Conservation (phyloP, 768 basidiomycete species). For the Mycena crocata region DNA sequence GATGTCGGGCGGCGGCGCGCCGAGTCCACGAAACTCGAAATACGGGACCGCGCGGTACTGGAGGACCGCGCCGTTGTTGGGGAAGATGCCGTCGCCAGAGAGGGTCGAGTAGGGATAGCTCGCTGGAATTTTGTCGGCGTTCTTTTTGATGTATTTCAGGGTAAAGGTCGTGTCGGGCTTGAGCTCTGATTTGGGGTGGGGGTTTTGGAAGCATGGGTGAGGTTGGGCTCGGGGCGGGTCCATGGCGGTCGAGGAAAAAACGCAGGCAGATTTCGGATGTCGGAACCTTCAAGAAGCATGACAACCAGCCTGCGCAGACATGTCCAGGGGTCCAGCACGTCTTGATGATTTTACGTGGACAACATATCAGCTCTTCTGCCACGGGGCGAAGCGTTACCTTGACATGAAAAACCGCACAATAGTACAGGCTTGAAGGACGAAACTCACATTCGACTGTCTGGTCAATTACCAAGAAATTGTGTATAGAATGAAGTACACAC, state of each 20-base stretch:
- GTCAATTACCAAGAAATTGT: no score
- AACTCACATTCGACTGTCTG: no score
- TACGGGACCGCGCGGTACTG: slow-evolving; percentile 6
- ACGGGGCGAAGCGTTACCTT: no score
- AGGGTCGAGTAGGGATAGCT: slow-evolving; percentile 11
- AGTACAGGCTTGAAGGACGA: no score
- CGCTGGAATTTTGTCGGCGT: neutral
- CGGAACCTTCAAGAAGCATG: neutral
- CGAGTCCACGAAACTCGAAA: slow-evolving; percentile 17
- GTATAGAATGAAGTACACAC: no score
- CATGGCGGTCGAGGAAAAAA: neutral
- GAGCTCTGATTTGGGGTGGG: neutral
- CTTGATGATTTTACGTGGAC: slow-evolving; percentile 6
- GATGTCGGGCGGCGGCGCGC: slow-evolving; percentile 12
- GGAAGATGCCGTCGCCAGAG: neutral
- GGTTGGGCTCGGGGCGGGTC: neutral
- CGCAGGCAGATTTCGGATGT: neutral
- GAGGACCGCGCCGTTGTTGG: neutral
- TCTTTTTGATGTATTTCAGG: slow-evolving; percentile 7
- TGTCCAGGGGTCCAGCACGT: neutral
- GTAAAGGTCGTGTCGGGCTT: slow-evolving; percentile 6
- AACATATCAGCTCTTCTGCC: no score
- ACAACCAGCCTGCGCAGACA: neutral
- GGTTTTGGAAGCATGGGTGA: slow-evolving; percentile 13
- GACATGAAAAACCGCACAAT: no score